Percentiles rank a stretch among this genome's conserved stretches.
Evolutionary conservation across 2,329 filamentous ascomycete species (phyloP).

Genomic region (Fusarium chlamydosporum): DNA sequence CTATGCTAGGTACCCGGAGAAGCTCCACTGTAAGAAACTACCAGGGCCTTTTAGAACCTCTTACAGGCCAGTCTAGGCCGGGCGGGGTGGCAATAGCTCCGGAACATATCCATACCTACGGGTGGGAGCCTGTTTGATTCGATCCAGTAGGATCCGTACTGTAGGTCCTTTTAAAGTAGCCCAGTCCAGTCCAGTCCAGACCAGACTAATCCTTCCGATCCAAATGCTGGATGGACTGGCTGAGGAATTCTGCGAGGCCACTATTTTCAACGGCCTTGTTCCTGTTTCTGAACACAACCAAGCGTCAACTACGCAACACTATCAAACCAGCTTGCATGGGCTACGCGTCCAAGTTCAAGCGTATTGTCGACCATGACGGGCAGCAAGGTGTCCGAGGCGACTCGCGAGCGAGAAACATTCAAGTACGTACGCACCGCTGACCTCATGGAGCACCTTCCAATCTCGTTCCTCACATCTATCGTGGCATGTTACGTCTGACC

Average conservation of each 20-base stretch:
- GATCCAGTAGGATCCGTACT: neutral
- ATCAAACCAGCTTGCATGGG: conserved; percentile 1
- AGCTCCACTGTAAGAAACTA: conserved; percentile 15
- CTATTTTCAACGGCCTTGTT: conserved; percentile 11
- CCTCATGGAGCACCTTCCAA: neutral
- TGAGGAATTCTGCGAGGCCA: conserved; percentile 11
- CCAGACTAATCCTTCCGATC: conserved; percentile 10
- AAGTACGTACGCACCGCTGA: conserved; percentile 42
- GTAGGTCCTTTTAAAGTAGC: conserved; percentile 7
- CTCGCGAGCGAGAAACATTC: conserved; percentile 54
- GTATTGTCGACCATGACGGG: conserved; percentile 21
- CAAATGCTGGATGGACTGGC: conserved; percentile 5
- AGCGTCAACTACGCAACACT: neutral
- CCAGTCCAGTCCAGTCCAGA: neutral
- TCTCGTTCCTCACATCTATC: neutral
- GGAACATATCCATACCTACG: conserved; percentile 9
- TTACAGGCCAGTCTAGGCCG: neutral
- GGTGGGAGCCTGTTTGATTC: conserved; percentile 2
- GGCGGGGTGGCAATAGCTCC: conserved; percentile 23
- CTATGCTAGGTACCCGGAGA: conserved; percentile 5
- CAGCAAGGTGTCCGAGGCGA: conserved; percentile 41
- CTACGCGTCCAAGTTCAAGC: neutral
- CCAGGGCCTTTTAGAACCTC: neutral
- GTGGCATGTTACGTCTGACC: conserved; percentile 13
- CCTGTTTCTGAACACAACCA: conserved; percentile 4